phyloP scores from a whole-genome alignment of 2,329 filamentous ascomycete species.

The Pseudocercospora vitis region DNA sequence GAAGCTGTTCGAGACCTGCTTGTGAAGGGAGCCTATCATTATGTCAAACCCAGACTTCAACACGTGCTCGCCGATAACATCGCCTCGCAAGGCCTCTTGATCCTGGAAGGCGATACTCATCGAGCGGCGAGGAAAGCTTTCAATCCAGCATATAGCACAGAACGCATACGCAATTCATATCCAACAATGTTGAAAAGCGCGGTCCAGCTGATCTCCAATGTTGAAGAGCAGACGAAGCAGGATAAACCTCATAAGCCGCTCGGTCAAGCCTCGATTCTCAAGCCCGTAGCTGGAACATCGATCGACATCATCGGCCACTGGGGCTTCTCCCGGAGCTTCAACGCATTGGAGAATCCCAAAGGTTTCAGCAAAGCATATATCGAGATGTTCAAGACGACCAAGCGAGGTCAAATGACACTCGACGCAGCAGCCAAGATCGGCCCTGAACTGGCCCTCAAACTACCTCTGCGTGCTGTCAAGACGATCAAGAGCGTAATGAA shows the following conservation, averaged over 20 bases:
- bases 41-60: conserved; percentile 16
- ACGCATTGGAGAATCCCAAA: conserved; percentile 2
- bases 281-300: conserved; percentile 6
- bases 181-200: conserved; percentile 17
- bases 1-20: conserved; percentile 14
- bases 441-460: conserved; percentile 12
- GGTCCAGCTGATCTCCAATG: conserved; percentile 1
- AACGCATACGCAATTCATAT: conserved; percentile 15
- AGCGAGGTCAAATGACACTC: conserved; percentile 12
- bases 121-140: conserved; percentile 15
- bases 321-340: conserved; percentile 13
- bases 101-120: conserved; percentile 20
- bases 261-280: conserved; percentile 7
- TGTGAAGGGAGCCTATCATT: conserved; percentile 9
- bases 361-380: conserved; percentile 13
- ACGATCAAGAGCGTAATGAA: conserved; percentile 15
- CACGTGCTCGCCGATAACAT: conserved; percentile 13
- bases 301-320: conserved; percentile 16
- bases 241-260: background rate
- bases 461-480: conserved; percentile 18
- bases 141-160: conserved; percentile 13
- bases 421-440: conserved; percentile 15
- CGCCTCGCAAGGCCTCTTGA: conserved; percentile 13
- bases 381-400: conserved; percentile 19
- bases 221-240: conserved; percentile 5